Conservation (phyloP, 768 basidiomycete genomes). For the Lentinula raphanica region DNA sequence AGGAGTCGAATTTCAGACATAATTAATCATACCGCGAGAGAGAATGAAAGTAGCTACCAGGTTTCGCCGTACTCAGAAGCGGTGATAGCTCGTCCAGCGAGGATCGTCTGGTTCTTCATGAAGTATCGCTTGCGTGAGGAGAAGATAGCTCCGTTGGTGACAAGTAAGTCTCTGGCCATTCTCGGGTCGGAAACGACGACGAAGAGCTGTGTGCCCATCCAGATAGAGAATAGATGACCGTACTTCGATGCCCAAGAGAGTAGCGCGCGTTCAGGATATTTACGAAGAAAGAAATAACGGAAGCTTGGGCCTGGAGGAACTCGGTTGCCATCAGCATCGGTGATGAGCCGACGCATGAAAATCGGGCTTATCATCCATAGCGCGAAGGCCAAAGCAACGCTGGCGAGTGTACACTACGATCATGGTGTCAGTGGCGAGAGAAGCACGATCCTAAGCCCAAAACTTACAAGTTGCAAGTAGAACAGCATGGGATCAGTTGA, state of each 20-base stretch:
- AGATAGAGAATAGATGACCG: conserved; percentile 19
- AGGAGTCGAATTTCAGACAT: no score
- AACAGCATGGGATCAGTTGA: no score
- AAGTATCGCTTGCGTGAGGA: conserved; percentile 21
- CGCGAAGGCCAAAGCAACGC: not conserved
- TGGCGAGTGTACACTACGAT: no score
- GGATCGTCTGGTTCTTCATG: conserved; percentile 22
- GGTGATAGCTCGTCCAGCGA: conserved; percentile 20
- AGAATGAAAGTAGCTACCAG: conserved; percentile 13
- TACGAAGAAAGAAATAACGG: conserved; percentile 18
- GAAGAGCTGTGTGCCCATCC: conserved; percentile 22
- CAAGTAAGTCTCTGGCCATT: conserved; percentile 19
- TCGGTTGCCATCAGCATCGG: conserved; percentile 6
- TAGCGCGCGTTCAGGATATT: conserved; percentile 17
- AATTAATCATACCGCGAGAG: no score
- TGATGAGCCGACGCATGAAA: not conserved
- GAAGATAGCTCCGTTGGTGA: conserved; percentile 20
- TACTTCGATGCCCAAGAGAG: conserved; percentile 17
- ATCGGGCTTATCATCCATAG: conserved; percentile 5
- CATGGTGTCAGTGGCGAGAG: no score
- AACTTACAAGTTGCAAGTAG: no score
- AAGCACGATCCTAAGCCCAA: no score
- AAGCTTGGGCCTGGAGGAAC: conserved; percentile 17
- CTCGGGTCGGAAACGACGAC: conserved; percentile 20
- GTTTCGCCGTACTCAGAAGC: conserved; percentile 18